Evolutionary conservation across 208 protist genomes (phyloP).

Genomic region (Trypanosomatidae sp.): DNA sequence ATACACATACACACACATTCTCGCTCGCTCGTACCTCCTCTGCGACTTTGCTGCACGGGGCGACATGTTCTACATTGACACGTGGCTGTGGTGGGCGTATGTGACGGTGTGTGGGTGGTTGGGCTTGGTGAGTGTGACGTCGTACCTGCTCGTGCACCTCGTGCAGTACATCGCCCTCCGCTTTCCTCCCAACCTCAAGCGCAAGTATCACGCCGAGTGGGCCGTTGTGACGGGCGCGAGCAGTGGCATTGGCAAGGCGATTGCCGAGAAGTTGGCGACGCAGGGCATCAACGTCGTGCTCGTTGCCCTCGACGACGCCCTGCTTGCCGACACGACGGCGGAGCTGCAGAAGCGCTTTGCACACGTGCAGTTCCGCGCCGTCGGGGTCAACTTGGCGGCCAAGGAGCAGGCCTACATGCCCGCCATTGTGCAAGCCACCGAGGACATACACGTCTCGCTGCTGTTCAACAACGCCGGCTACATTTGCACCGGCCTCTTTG

Average conservation of each 20-base stretch:
- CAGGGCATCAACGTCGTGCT: slow-evolving; percentile 88
- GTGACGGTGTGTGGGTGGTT: slow-evolving; percentile 48
- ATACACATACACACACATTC: too few relatives aligned
- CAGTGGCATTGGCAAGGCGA: slow-evolving; percentile 92
- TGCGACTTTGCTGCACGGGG: neutral
- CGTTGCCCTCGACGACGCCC: slow-evolving; percentile 77
- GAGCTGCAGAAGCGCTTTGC: slow-evolving; percentile 68
- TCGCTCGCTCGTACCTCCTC: too few relatives aligned
- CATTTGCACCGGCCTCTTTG: slow-evolving; percentile 83
- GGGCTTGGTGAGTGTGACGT: slow-evolving; percentile 63
- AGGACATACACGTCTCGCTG: slow-evolving; percentile 54
- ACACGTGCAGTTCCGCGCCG: slow-evolving; percentile 62
- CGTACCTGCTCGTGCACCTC: slow-evolving; percentile 29
- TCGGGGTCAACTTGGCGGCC: slow-evolving; percentile 80
- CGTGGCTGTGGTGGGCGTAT: slow-evolving; percentile 34
- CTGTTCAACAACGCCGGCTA: slow-evolving; percentile 94
- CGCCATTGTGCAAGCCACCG: slow-evolving; percentile 46
- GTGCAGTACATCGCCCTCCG: slow-evolving; percentile 44
- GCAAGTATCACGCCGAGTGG: slow-evolving; percentile 74
- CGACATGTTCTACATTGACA: slow-evolving; percentile 58
- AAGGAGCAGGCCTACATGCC: slow-evolving; percentile 61
- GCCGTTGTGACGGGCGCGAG: slow-evolving; percentile 90
- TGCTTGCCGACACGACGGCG: slow-evolving; percentile 58
- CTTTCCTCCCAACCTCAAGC: slow-evolving; percentile 60
- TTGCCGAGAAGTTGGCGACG: slow-evolving; percentile 86